These are phyloP conservation scores for Sporothrix pallida DNA, from an alignment of 2,329 filamentous ascomycete species.

Conservation along the genomic window DNA sequence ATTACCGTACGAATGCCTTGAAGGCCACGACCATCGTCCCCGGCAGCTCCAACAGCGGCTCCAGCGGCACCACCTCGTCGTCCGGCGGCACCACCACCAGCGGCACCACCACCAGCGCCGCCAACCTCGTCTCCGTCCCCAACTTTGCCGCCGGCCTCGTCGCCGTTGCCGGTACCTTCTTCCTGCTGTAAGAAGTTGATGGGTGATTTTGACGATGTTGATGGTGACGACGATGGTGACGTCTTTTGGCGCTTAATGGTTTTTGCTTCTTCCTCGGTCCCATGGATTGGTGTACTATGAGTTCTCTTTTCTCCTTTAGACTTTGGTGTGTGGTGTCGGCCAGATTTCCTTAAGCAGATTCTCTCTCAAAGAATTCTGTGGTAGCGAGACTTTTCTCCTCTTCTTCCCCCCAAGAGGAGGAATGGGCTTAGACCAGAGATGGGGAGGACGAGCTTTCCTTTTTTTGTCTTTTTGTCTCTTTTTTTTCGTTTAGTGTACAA, in stretches of 20 bases:
- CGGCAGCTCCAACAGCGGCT: slow-evolving; percentile 38
- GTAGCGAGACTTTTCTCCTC: slow-evolving; percentile 11
- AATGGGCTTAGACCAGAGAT: neutral
- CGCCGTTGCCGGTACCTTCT: slow-evolving; percentile 49
- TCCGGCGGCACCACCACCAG: slow-evolving; percentile 39
- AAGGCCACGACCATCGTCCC: slow-evolving; percentile 49
- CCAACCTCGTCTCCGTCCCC: slow-evolving; percentile 47
- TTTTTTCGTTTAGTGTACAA: slow-evolving; percentile 26
- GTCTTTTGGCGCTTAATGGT: slow-evolving; percentile 7
- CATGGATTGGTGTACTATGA: slow-evolving; percentile 26
- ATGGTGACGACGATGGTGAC: neutral
- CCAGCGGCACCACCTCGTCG: slow-evolving; percentile 40
- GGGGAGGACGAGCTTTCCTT: slow-evolving; percentile 25
- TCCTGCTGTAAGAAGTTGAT: slow-evolving; percentile 48
- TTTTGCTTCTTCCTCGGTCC: slow-evolving; percentile 14
- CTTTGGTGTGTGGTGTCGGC: neutral
- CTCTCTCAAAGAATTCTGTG: neutral
- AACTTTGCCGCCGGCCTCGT: slow-evolving; percentile 52
- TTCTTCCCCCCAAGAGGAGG: neutral
- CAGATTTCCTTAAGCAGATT: slow-evolving; percentile 29
- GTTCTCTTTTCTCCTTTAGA: slow-evolving; percentile 4
- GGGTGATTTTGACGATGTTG: neutral
- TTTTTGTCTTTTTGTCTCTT: neutral
- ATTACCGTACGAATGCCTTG: slow-evolving; percentile 54
- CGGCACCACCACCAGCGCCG: slow-evolving; percentile 42